Percentiles rank a stretch among this genome's conserved stretches.
phyloP scores from a whole-genome alignment of 768 basidiomycete species.

The Termitomyces bulborhizus region DNA sequence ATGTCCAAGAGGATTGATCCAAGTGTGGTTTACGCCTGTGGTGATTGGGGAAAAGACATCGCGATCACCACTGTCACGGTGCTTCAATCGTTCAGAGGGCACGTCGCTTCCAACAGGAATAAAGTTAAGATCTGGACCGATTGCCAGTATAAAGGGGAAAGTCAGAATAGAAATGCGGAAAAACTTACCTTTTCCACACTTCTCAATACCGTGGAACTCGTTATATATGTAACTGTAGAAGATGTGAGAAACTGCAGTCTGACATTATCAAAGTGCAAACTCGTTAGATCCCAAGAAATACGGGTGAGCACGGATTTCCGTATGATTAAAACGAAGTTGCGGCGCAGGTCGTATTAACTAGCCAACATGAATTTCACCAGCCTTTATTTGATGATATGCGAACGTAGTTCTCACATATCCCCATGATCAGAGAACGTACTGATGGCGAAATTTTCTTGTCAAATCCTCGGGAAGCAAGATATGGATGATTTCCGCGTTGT shows the following conservation, averaged over 20 bases:
- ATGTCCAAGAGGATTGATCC: conserved; percentile 23
- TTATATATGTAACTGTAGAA: conserved; percentile 6
- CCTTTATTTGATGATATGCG: not conserved
- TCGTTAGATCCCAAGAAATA: conserved; percentile 18
- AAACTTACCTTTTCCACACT: conserved; percentile 6
- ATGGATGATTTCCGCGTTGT: conserved; percentile 10
- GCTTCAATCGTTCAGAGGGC: not conserved
- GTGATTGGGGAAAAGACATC: conserved; percentile 16
- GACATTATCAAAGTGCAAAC: conserved; percentile 4
- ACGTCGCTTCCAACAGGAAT: conserved; percentile 7
- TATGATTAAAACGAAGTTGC: conserved; percentile 12
- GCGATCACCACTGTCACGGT: not conserved
- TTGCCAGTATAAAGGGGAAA: not conserved
- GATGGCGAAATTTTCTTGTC: conserved; percentile 12
- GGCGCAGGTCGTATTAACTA: conserved; percentile 18
- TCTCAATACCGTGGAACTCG: conserved; percentile 16
- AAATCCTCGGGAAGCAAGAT: conserved; percentile 12
- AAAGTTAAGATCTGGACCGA: conserved; percentile 5
- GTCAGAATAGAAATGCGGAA: not conserved
- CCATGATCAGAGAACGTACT: conserved; percentile 22
- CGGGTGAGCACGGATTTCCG: conserved; percentile 14
- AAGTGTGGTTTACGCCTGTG: conserved; percentile 15
- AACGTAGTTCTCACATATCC: conserved; percentile 16
- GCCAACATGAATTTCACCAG: not conserved
- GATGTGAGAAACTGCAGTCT: not conserved